Evolutionary conservation across 2,329 filamentous ascomycete species (phyloP).

Genomic region (Davidsoniella neocaledoniae): DNA sequence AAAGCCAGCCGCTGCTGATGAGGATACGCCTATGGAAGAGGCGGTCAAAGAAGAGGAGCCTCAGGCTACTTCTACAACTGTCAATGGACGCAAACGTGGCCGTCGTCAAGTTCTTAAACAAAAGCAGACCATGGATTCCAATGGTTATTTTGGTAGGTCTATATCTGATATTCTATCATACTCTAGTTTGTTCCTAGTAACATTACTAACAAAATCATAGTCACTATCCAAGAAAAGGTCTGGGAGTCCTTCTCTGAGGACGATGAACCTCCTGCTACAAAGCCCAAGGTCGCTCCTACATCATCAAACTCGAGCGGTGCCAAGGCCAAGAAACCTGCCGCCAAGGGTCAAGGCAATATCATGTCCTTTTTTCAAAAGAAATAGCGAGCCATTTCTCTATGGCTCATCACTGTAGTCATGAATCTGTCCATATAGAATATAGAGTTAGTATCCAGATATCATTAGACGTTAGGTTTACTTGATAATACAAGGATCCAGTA

Average conservation of each 20-base stretch:
- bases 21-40: conserved; percentile 25
- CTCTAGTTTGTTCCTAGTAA: not conserved
- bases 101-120: conserved; percentile 73
- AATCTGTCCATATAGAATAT: too few species aligned
- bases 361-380: conserved; percentile 90
- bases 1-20: conserved; percentile 19
- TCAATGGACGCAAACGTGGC: conserved; percentile 53
- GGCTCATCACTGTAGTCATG: not conserved
- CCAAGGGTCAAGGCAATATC: conserved; percentile 63
- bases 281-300: conserved; percentile 31
- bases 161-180: not conserved
- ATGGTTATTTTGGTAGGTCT: conserved; percentile 71
- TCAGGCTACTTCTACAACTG: conserved; percentile 35
- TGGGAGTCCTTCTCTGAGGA: conserved; percentile 96
- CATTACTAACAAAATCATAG: conserved; percentile 26
- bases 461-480: too few species aligned
- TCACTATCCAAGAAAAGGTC: conserved; percentile 65
- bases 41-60: conserved; percentile 25
- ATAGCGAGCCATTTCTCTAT: conserved; percentile 18
- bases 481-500: too few species aligned
- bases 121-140: conserved; percentile 69
- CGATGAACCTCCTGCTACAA: conserved; percentile 30
- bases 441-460: too few species aligned
- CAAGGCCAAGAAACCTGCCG: conserved; percentile 37
- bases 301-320: conserved; percentile 29